Evolutionary conservation across 2,329 filamentous ascomycete genomes (phyloP), one percentile per base, ranked within the genome.

Genomic region (Ascochyta lentis): DNA sequence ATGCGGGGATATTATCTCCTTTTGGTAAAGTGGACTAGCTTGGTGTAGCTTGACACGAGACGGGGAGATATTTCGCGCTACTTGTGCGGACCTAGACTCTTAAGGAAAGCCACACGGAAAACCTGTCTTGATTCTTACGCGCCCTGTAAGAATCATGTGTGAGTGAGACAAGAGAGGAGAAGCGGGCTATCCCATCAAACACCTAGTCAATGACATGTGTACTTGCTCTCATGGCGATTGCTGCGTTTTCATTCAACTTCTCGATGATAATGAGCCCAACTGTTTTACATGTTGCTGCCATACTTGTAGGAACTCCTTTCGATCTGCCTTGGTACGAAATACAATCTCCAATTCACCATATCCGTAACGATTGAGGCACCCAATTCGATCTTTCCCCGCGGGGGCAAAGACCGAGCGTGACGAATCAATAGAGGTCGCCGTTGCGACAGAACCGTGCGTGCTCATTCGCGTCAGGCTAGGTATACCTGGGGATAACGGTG

Each of bases 331-430:
- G n/a, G 37, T 63, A 31, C 65, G 62, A 31, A 73, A 72, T 46
- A 63, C 60, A 26, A 72, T 70, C 35, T 72, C 63, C 26, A 73
- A 40, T 35, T 70, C 59, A 4, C 58, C 58, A 42, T 71, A 72
- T 15, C 63, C 66, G 48, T 68, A 70, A 2, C 64, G 61, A 48
- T 73, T 72, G 41, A 72, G 40, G 38, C 43, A 52, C 10, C 52
- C 56, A 6, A 42, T 16, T 6, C 27, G n/a, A 35, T 54, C 61
- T 16, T 24, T 23, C 7, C 43, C 47, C 23, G 31, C 19, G 15
- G 51, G 26, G 15, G 52, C 37, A 15, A 40, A 46, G 5, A 40
- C 34, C 9, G 52, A 59, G n/a, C 38, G 55, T 19, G 41, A 50
- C n/a, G 63, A 63, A 12, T 37, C 56, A 5, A 58, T 60, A 10